Percentiles rank a stretch among this genome's conserved stretches.
Evolutionary conservation across 345 rosid species (phyloP).

Genomic region (Barbarea vulgaris): DNA sequence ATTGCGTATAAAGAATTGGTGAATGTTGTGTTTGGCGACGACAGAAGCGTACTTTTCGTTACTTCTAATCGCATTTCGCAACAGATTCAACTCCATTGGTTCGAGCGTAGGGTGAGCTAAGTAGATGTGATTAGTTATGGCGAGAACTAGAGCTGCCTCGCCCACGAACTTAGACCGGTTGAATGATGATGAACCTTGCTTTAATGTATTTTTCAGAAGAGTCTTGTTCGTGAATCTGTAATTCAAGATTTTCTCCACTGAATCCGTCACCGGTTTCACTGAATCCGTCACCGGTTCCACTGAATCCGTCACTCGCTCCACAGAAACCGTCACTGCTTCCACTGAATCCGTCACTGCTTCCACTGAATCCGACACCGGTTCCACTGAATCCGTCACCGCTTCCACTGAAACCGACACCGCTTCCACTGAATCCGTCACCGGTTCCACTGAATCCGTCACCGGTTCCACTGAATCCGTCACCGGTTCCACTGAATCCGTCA

Average conservation of each 20-base stretch:
- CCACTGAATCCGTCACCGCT: too few species aligned
- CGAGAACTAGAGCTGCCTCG: conserved; percentile 56
- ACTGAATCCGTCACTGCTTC: too few species aligned
- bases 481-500: too few species aligned
- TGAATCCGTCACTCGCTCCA: too few species aligned
- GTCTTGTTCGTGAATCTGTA: conserved; percentile 46
- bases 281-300: too few species aligned
- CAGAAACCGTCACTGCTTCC: too few species aligned
- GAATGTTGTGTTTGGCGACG: conserved; percentile 50
- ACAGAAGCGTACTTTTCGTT: conserved; percentile 76
- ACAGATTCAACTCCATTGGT: conserved; percentile 42
- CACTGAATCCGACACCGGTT: too few species aligned
- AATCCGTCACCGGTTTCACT: too few species aligned
- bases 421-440: too few species aligned
- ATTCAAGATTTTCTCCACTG: conserved; percentile 54
- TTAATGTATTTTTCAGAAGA: conserved; percentile 20
- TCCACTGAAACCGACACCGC: too few species aligned
- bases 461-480: too few species aligned
- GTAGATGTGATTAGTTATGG: conserved; percentile 46
- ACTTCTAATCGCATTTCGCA: conserved; percentile 54
- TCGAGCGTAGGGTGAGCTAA: conserved; percentile 49
- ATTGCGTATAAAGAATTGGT: conserved; percentile 36
- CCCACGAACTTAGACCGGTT: conserved; percentile 70
- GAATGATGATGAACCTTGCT: neutral
- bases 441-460: too few species aligned